Evolutionary conservation across 1,284 basidiomycete genomes (phyloP), one percentile per base, ranked within the genome.

Genomic region (Clitocybe nebularis): DNA sequence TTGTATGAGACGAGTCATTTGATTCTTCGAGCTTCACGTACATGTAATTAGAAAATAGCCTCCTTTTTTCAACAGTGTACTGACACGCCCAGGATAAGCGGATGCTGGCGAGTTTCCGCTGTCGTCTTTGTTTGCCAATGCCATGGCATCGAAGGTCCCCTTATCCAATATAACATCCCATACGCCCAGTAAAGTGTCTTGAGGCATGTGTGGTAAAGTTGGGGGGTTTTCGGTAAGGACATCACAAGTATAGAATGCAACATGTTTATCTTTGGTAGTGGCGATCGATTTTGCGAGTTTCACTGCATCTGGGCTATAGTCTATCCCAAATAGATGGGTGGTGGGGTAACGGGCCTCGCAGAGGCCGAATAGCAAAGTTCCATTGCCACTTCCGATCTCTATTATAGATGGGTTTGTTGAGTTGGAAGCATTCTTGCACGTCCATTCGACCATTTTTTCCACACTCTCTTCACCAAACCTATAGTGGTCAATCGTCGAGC

Each of bases 71-170:
- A 92, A 67, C 36, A 90, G 60, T 21, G 60, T 61, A 1, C 68
- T 63, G 8, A 89, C 75, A 4, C 80, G 77, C 21, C 54, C 53
- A 3, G 86, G 83, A 61, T 94, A 94, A 7, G 62, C 61, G 13
- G 73, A 66, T 1, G 75, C 75, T 1, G 86, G 81, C 0, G 72
- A 67, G 28, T 54, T 59, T 8, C 80, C 85, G 24, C 66, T 54
- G 11, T 68, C 71, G 33, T 81, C 76, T 53, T 81, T 81, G 39
- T 75, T 75, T 39, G 78, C 81, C 32, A 95, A 68, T 0, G 89
- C 87, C 45, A 94, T 91, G 1, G 92, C 91, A 57, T 95, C 91
- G 52, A 83, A 89, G 0, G 91, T 92, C 21, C 86, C 85, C 60
- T 90, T 90, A 62, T 90, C 87, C 44, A 90, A 54, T 5, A 89